Conservation (phyloP, 495 filamentous ascomycete species). For the Opeltia flavorubescens region DNA sequence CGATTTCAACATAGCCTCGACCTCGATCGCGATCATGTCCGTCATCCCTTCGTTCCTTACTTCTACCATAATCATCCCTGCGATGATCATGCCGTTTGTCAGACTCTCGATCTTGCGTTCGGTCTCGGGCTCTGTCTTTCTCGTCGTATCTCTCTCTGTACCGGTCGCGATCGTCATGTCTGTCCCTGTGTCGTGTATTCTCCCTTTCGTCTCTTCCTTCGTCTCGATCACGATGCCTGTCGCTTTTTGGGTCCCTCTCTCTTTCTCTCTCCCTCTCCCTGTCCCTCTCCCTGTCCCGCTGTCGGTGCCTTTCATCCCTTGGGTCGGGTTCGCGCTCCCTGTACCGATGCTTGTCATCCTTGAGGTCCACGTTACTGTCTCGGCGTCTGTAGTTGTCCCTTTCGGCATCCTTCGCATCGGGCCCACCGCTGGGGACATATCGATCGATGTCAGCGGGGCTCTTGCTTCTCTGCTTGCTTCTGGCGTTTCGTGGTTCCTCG, state of each 20-base stretch:
- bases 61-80: constrained; percentile 7
- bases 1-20: constrained; percentile 27
- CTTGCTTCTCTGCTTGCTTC: background rate
- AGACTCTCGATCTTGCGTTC: constrained; percentile 11
- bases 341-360: constrained; percentile 4
- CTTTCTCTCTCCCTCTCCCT: constrained; percentile 20
- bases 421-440: constrained; percentile 25
- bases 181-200: no score
- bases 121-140: constrained; percentile 13
- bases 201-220: no score
- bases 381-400: constrained; percentile 11
- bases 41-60: background rate
- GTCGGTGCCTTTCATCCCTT: constrained; percentile 6
- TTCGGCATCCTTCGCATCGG: constrained; percentile 2
- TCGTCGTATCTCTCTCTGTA: constrained; percentile 24
- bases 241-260: constrained; percentile 23
- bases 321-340: constrained; percentile 5
- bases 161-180: no score
- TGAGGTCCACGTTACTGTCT: constrained; percentile 4
- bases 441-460: constrained; percentile 30
- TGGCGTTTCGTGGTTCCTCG: constrained; percentile 9
- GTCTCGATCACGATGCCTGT: constrained; percentile 26
- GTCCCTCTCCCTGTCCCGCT: constrained; percentile 13
- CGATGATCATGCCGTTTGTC: no score
- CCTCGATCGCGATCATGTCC: constrained; percentile 3